Percentiles rank a stretch among this genome's conserved stretches.
phyloP scores from a whole-genome alignment of 2,329 filamentous ascomycete genomes.

The Sporothrix brunneoviolacea region DNA sequence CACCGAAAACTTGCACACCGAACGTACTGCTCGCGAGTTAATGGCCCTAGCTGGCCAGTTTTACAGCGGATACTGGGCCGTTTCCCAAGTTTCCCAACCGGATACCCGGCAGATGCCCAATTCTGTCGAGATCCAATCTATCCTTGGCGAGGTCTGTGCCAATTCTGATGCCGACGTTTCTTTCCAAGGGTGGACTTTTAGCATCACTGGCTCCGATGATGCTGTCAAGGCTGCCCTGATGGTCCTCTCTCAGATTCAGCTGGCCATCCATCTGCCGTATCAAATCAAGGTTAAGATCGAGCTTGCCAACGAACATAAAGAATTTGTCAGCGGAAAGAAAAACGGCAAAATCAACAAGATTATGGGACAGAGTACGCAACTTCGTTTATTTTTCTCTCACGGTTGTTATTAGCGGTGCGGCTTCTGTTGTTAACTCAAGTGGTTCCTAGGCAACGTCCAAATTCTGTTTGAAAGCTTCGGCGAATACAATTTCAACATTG shows the following conservation, averaged over 20 bases:
- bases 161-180: constrained; percentile 92
- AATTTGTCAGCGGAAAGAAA: constrained; percentile 99
- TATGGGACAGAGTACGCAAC: constrained; percentile 79
- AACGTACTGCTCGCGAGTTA: constrained; percentile 89
- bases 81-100: constrained; percentile 71
- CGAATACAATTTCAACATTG: constrained; percentile 99
- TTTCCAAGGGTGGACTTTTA: constrained; percentile 91
- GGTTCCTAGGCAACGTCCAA: constrained; percentile 69
- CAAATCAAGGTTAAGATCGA: constrained; percentile 98
- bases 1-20: constrained; percentile 85
- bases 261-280: constrained; percentile 79
- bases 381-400: too few relatives aligned
- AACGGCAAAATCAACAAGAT: constrained; percentile 99
- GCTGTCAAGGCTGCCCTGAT: constrained; percentile 91
- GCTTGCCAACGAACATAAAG: constrained; percentile 97
- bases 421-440: constrained; percentile 7
- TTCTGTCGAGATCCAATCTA: constrained; percentile 72
- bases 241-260: constrained; percentile 86
- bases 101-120: constrained; percentile 56
- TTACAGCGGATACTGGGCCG: constrained; percentile 95
- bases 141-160: constrained; percentile 92
- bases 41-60: constrained; percentile 96
- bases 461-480: constrained; percentile 99
- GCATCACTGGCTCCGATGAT: constrained; percentile 92
- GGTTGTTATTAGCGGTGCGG: neutral